Percentiles rank a stretch among this genome's conserved stretches.
phyloP scores from a whole-genome alignment of 2,329 filamentous ascomycete species.

The Alternaria ethzedia region DNA sequence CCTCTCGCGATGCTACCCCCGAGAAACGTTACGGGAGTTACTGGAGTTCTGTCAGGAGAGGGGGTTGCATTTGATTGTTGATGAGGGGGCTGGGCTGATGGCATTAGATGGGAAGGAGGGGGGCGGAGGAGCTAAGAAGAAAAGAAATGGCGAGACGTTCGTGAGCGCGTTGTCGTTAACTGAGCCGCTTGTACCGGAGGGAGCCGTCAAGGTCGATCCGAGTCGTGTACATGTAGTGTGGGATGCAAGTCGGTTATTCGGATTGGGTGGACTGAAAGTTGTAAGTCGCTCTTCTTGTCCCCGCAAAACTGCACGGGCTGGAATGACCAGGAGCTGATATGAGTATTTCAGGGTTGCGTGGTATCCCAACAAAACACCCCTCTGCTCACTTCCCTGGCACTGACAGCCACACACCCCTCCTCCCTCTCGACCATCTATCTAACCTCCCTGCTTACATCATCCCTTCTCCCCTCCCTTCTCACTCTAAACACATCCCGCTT shows the following conservation, averaged over 20 bases:
- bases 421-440: constrained; percentile 30
- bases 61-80: constrained; percentile 36
- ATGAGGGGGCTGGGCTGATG: constrained; percentile 34
- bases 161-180: constrained; percentile 35
- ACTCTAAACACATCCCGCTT: constrained; percentile 32
- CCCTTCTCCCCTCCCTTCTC: constrained; percentile 34
- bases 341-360: constrained; percentile 33
- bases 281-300: constrained; percentile 18
- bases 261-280: constrained; percentile 34
- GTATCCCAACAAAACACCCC: constrained; percentile 39
- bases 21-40: constrained; percentile 32
- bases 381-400: constrained; percentile 25
- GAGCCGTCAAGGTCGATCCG: constrained; percentile 42
- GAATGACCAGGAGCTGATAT: background rate
- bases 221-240: constrained; percentile 40
- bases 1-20: constrained; percentile 33
- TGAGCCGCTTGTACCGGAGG: constrained; percentile 34
- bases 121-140: background rate
- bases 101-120: constrained; percentile 14
- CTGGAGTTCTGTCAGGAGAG: constrained; percentile 44
- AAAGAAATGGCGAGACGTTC: constrained; percentile 18
- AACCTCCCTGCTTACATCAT: constrained; percentile 31
- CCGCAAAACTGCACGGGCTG: background rate
- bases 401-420: constrained; percentile 27
- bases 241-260: constrained; percentile 41